A percentile compares a stretch with the other conserved stretches of the same genome.
These are phyloP conservation scores for Xylaria bambusicola DNA, from an alignment of 495 filamentous ascomycete genomes.

Conservation along the genomic window DNA sequence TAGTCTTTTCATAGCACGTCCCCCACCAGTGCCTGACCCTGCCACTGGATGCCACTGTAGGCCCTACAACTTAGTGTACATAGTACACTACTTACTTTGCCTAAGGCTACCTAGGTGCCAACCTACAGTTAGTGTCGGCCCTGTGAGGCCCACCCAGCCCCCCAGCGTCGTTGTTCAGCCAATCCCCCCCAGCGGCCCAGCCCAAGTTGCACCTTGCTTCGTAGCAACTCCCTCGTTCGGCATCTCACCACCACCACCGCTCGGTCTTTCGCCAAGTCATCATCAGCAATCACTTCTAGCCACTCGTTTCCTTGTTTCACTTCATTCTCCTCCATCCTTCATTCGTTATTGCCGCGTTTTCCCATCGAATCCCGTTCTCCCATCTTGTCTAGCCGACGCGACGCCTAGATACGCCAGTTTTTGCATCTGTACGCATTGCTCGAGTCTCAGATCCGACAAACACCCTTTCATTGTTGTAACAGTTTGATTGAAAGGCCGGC, in stretches of 20 bases:
- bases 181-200: too few relatives aligned
- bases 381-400: not conserved
- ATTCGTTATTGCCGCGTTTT: not conserved
- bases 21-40: slow-evolving; percentile 3
- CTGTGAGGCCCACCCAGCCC: not conserved
- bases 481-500: slow-evolving; percentile 21
- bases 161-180: not conserved
- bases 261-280: slow-evolving; percentile 14
- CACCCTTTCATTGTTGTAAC: not conserved
- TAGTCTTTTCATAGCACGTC: slow-evolving; percentile 17
- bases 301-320: slow-evolving; percentile 8
- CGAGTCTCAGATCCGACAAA: not conserved
- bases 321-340: slow-evolving; percentile 1
- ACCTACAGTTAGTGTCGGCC: not conserved
- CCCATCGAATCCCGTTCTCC: not conserved
- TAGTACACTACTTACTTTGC: too few relatives aligned
- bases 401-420: not conserved
- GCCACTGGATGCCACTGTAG: too few relatives aligned
- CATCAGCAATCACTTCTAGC: not conserved
- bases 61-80: too few relatives aligned
- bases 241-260: slow-evolving; percentile 10
- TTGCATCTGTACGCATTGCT: not conserved
- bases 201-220: not conserved
- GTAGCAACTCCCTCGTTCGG: slow-evolving; percentile 11
- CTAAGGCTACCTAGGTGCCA: too few relatives aligned